A percentile compares a stretch with the other conserved stretches of the same genome.
phyloP scores from a whole-genome alignment of 148 eudicot species.

The Heliamphora exappendiculata region DNA sequence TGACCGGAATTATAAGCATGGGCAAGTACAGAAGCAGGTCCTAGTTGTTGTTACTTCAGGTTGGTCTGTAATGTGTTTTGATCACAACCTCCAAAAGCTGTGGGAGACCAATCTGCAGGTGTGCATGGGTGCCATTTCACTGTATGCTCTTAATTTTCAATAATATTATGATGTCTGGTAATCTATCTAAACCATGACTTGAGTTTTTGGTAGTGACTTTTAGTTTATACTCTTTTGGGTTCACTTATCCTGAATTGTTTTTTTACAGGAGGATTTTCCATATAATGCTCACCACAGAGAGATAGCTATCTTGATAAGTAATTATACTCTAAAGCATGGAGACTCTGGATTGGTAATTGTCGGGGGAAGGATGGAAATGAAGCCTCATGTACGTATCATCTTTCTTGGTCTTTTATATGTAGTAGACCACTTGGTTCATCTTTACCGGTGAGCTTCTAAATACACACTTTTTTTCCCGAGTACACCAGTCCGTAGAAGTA shows the following conservation, averaged over 20 bases:
- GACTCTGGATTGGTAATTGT: slow-evolving; percentile 83
- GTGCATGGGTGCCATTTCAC: not conserved
- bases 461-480: too few species aligned
- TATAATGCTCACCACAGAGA: slow-evolving; percentile 96
- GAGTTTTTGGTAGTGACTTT: not conserved
- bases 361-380: slow-evolving; percentile 97
- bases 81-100: slow-evolving; percentile 89
- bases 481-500: too few species aligned
- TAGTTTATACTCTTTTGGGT: not conserved
- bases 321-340: slow-evolving; percentile 93
- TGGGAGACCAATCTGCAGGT: slow-evolving; percentile 95
- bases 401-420: slow-evolving; percentile 12
- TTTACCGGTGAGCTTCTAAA: not conserved
- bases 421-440: not conserved
- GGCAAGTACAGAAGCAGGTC: slow-evolving; percentile 78
- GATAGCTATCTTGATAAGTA: slow-evolving; percentile 75
- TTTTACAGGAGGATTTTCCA: slow-evolving; percentile 81
- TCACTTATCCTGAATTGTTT: not conserved
- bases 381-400: slow-evolving; percentile 64
- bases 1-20: slow-evolving; percentile 53
- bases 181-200: not conserved
- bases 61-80: slow-evolving; percentile 97
- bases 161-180: not conserved
- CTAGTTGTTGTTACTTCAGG: slow-evolving; percentile 94
- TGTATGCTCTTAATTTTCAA: not conserved